These are phyloP conservation scores for Euphrasia arctica DNA, from an alignment of 305 asterid genomes.

Conservation along the genomic window DNA sequence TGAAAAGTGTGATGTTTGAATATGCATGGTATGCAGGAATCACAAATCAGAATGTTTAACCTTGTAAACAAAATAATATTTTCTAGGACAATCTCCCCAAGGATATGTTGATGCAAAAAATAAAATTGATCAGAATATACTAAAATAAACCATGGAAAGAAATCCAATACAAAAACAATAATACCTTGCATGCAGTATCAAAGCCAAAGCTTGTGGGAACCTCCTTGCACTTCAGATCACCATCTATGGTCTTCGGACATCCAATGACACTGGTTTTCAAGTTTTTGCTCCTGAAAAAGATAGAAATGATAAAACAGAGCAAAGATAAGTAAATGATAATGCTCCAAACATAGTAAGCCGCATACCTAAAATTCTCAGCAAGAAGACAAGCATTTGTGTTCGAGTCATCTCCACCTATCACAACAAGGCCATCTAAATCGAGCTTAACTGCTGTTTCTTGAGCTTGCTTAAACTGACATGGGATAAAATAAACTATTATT, in stretches of 20 bases:
- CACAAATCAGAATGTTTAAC: no score
- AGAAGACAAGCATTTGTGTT: slow-evolving; percentile 98
- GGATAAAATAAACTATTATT: slow-evolving; percentile 27
- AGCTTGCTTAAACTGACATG: slow-evolving; percentile 92
- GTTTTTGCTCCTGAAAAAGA: slow-evolving; percentile 64
- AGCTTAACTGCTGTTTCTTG: slow-evolving; percentile 87
- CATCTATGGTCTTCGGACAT: slow-evolving; percentile 98
- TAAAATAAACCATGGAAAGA: slow-evolving; percentile 4
- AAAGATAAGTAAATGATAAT: neutral
- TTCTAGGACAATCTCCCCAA: neutral
- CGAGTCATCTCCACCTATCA: slow-evolving; percentile 99
- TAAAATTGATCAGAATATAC: slow-evolving; percentile 1
- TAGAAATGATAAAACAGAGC: slow-evolving; percentile 16
- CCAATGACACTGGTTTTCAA: slow-evolving; percentile 91
- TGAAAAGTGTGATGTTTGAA: no score
- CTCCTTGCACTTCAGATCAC: slow-evolving; percentile 92
- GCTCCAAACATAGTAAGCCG: neutral
- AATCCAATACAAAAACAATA: slow-evolving; percentile 8
- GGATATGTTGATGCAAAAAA: slow-evolving; percentile 14
- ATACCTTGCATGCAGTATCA: slow-evolving; percentile 99
- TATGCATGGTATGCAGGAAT: no score
- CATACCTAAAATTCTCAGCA: slow-evolving; percentile 86
- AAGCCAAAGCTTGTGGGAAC: slow-evolving; percentile 97
- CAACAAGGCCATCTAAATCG: slow-evolving; percentile 94
- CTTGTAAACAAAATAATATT: no score